phyloP scores from a whole-genome alignment of 2,329 filamentous ascomycete genomes.

The Phaeosphaeriaceae sp. region DNA sequence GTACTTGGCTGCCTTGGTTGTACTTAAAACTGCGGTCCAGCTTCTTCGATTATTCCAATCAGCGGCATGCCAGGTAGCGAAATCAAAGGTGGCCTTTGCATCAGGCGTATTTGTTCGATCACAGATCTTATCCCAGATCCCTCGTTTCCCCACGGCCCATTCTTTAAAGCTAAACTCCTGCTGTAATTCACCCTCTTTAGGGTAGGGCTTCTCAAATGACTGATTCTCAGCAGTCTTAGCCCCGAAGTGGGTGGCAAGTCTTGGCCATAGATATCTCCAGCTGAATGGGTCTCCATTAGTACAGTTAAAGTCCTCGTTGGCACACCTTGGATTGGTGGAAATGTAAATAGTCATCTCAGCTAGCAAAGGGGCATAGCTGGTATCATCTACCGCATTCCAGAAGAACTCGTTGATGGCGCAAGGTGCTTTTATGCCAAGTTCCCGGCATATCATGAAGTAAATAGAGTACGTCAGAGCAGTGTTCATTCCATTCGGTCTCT shows the following conservation, averaged over 20 bases:
- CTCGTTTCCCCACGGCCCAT: slow-evolving; percentile 4
- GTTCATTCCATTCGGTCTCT: slow-evolving; percentile 9
- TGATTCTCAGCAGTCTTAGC: not conserved
- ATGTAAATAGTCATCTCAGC: slow-evolving; percentile 9
- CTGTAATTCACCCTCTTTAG: slow-evolving; percentile 1
- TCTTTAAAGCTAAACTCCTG: slow-evolving; percentile 3
- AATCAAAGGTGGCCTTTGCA: not conserved
- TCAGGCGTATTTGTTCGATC: not conserved
- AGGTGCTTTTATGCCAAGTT: slow-evolving; percentile 1
- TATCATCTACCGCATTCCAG: slow-evolving; percentile 6
- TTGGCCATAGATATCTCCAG: slow-evolving; percentile 11
- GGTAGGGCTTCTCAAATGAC: slow-evolving; percentile 1
- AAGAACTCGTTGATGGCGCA: slow-evolving; percentile 8
- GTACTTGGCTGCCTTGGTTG: slow-evolving; percentile 2
- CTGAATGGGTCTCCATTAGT: slow-evolving; percentile 8
- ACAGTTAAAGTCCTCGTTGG: slow-evolving; percentile 12
- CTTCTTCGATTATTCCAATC: slow-evolving; percentile 1
- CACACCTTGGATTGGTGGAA: not conserved
- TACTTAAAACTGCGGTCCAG: slow-evolving; percentile 1
- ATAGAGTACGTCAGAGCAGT: slow-evolving; percentile 7
- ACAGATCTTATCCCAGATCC: slow-evolving; percentile 1
- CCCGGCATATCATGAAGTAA: slow-evolving; percentile 12
- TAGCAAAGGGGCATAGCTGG: slow-evolving; percentile 1
- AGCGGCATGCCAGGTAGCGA: not conserved
- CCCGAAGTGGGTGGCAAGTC: slow-evolving; percentile 2